Base-by-base conservation (phyloP, 345 rosid species). In the Citrus unshiu region DNA sequence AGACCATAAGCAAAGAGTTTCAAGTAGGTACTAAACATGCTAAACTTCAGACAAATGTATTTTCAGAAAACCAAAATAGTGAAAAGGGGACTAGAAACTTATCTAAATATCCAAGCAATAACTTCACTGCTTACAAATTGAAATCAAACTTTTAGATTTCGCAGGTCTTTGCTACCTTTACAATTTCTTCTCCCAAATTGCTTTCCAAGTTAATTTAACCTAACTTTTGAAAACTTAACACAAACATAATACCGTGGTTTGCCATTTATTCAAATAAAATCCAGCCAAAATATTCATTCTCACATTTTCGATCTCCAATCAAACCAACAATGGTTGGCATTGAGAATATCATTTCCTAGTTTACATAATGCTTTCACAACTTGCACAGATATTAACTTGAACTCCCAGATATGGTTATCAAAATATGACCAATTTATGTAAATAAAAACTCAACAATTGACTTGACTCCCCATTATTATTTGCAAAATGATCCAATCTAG, bases 1-100 rank as follows among this genome's bases (percentile, higher is more conserved):
- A 34, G 13, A 10, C 34, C 69, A 68, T 64, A 62, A 68, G 46
- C 69, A 35, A 69, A 84, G 8, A 35, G 46, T 40, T 76, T 29
- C 9, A 37, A 21, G 40, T 2, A 43, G 51, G 66, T 12, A 49
- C n/a, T 21, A 39, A 72, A 40, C 22, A 63, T 2, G 46, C 30
- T 16, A 32, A 63, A 75, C 14, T 43, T 43, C 5, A n/a, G 3
- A 30, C 21, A 61, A 46, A 6, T 24, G n/a, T 27, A 70, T 3
- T 70, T 70, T 70, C 8, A 49, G n/a, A 70, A 70, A 70, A 29
- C 21, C 14, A 60, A 25, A 39, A n/a, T 13, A 24, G 16, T 35
- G 21, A 37, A 24, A 37, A 9, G 25, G 9, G 10, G 18, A 24
- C 46, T 27, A 32, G 27, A 43, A 62, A 74, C 30, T 25, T 7